phyloP scores from a whole-genome alignment of 1,284 basidiomycete species.

The Ustilago nuda region DNA sequence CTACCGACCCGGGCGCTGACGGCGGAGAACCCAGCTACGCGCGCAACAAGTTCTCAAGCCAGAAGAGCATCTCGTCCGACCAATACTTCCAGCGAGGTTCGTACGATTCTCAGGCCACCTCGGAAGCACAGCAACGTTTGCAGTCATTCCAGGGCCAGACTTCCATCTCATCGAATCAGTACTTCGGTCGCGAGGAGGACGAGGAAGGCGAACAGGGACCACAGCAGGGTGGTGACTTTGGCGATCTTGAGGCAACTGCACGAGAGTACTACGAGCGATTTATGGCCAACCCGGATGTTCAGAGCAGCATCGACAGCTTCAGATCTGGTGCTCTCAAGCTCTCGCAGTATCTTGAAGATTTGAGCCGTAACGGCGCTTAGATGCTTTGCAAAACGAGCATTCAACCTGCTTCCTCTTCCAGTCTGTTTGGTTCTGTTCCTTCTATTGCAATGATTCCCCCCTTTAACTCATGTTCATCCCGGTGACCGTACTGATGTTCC shows the following conservation, averaged over 20 bases:
- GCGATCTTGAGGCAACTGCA: conserved; percentile 65
- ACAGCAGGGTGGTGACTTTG: conserved; percentile 55
- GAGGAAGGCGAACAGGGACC: conserved; percentile 71
- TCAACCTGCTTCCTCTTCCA: no score
- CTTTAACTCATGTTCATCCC: not conserved
- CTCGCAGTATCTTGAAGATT: conserved; percentile 66
- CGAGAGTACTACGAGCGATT: conserved; percentile 66
- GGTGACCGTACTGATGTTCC: no score
- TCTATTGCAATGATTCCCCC: conserved; percentile 18
- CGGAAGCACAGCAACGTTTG: conserved; percentile 84
- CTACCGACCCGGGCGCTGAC: conserved; percentile 32
- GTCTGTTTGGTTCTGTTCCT: conserved; percentile 2
- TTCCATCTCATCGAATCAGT: conserved; percentile 82
- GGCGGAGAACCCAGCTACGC: conserved; percentile 78
- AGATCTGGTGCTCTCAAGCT: conserved; percentile 66
- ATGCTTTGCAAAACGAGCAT: not conserved
- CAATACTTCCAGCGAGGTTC: conserved; percentile 93
- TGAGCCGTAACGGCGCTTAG: conserved; percentile 67
- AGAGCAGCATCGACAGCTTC: conserved; percentile 67
- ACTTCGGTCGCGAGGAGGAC: conserved; percentile 88
- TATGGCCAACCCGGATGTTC: conserved; percentile 69
- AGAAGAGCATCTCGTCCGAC: conserved; percentile 91
- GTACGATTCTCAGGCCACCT: conserved; percentile 81
- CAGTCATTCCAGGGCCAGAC: conserved; percentile 90
- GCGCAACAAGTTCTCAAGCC: conserved; percentile 87